Base-by-base conservation (phyloP, 129 eudicot species). In the Rutidosis leptorrhynchoides region DNA sequence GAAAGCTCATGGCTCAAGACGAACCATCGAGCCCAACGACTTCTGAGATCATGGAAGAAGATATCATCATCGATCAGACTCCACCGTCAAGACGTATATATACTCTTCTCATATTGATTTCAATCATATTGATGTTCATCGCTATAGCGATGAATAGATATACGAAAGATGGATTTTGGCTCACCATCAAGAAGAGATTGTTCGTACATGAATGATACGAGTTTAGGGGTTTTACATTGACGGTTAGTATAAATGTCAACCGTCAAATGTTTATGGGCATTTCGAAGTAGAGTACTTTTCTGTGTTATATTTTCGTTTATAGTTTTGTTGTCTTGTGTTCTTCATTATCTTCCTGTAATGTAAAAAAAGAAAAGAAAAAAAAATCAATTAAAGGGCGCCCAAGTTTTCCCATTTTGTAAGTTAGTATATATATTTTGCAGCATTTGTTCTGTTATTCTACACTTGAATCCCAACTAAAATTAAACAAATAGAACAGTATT, bases 21-120 rank as follows among this genome's bases (percentile, higher is more conserved):
- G 80, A 29, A 52, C 74, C 75, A 37, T 68, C 80, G 7, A 75
- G 80, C 69, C 80, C 80, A 11, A 68, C 80, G 16, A 68, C 80
- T 25, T 53, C 80, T 1, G 80, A 75, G 58, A 51, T 75, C 69
- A 62, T 62, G 58, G 74, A 75, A 17, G 80, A 66, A 74, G 73
- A 68, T 37, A 37, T 28, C 46, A n/a, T 28, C 57, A 17, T 26
- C 3, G 63, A 51, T 61, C 74, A 51, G 56, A 42, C 64, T 37
- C 69, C 74, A 22, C 53, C 70, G 27, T 40, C 80, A 0, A 68
- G 49, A 20, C 53, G 80, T 60, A 58, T 40, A 40, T 40, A 40
- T 40, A 40, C 64, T 37, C 35, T 52, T 22, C 40, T 74, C 6
- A 23, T 74, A 25, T 19, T 59, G 22, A 53, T 61, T 51, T 68